Percentiles rank a stretch among this genome's conserved stretches.
These are phyloP conservation scores for Musa acuminata DNA, from an alignment of 176 grass and related monocot species.

Conservation along the genomic window DNA sequence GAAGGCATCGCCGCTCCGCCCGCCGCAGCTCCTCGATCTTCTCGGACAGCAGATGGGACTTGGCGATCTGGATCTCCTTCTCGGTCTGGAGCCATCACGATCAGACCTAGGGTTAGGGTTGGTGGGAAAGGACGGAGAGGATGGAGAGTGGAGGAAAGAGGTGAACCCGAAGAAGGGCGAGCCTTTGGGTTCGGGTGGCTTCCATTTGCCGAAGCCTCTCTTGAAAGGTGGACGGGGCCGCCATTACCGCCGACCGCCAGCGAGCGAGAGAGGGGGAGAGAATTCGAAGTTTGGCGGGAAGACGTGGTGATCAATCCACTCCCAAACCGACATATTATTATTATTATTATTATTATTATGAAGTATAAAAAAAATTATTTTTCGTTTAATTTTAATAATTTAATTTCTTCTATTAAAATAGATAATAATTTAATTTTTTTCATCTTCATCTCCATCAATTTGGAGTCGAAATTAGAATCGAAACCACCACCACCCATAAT, in stretches of 20 bases:
- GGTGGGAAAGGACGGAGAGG: background rate
- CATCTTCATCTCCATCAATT: too few species aligned
- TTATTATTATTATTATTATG: too few species aligned
- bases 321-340: too few species aligned
- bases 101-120: slow-evolving; percentile 13
- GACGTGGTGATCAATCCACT: too few species aligned
- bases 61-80: slow-evolving; percentile 57
- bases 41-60: slow-evolving; percentile 37
- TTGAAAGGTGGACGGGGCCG: slow-evolving; percentile 62
- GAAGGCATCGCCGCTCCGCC: slow-evolving; percentile 49
- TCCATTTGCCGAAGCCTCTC: slow-evolving; percentile 75
- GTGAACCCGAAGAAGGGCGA: slow-evolving; percentile 51
- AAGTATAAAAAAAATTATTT: too few species aligned
- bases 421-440: too few species aligned
- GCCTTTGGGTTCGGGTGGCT: slow-evolving; percentile 50
- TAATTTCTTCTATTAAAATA: too few species aligned
- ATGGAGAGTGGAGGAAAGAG: background rate
- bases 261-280: background rate
- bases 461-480: too few species aligned
- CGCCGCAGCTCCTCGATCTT: slow-evolving; percentile 36
- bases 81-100: slow-evolving; percentile 37
- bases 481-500: too few species aligned
- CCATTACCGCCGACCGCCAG: slow-evolving; percentile 27
- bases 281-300: background rate
- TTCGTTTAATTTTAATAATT: too few species aligned